Base-by-base conservation (phyloP, 1,284 basidiomycete species). In the Moesziomyces aphidis region DNA sequence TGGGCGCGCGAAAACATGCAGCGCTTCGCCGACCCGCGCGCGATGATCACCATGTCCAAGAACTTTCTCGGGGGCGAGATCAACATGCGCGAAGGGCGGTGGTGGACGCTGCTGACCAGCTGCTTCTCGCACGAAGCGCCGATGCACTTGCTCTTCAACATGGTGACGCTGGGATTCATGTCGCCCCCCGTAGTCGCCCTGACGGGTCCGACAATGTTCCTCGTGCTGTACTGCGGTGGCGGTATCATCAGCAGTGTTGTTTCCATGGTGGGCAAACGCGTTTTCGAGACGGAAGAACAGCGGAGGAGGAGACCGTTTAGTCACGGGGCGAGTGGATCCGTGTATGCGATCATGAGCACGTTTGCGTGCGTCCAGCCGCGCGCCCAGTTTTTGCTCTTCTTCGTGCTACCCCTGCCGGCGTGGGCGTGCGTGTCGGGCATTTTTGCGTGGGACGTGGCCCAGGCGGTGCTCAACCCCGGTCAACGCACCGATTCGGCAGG, bases 81-180 rank as follows among this genome's bases (percentile, higher is more conserved):
- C 13, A 95, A 94, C 84, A 79, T 95, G 22, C 84, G 85, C 1
- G 85, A 88, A 7, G 93, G 93, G 7, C 88, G 93, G 84, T 82
- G 92, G 92, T 95, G 93, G 92, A 94, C 93, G 0, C 85, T 92
- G 28, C 69, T 95, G 22, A 93, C 94, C 91, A 60, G 61, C 26
- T 79, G 78, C 59, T 43, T 82, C 7, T 67, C 62, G n/a, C 80
- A 82, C 50, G 55, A 71, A 13, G 28, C 45, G 2, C 23, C 65
- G 8, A 3, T 82, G 0, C 94, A 96, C 82, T 89, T 94, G 39
- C 78, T 92, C 28, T 86, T 95, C 83, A 96, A 96, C 82, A 90
- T 89, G 50, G 88, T 94, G 73, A 90, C 91, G 0, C 91, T 91
- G 79, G 93, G 88, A 81, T 94, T 93, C 85, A 89, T 94, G 86